phyloP scores from a whole-genome alignment of 441 rosid species.

The Croton setiger region DNA sequence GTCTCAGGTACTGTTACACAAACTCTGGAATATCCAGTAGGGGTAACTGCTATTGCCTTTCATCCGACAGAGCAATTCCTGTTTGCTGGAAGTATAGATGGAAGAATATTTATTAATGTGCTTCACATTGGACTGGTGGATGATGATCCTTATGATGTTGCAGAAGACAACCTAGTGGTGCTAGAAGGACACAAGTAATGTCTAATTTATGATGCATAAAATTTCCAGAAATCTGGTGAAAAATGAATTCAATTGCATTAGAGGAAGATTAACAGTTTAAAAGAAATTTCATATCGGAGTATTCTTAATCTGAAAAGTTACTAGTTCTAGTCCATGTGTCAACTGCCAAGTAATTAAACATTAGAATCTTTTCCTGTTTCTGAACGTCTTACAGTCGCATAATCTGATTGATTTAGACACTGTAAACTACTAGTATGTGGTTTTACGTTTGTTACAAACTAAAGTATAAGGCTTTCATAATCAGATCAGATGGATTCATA shows the following conservation, averaged over 20 bases:
- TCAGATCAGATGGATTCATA: slow-evolving; percentile 15
- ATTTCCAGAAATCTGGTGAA: slow-evolving; percentile 18
- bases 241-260: not conserved
- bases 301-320: slow-evolving; percentile 4
- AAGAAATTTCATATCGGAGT: not conserved
- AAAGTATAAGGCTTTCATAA: not conserved
- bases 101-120: slow-evolving; percentile 36
- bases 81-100: slow-evolving; percentile 42
- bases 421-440: not conserved
- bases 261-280: not conserved
- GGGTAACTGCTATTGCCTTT: slow-evolving; percentile 38
- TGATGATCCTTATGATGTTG: slow-evolving; percentile 31
- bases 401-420: not conserved
- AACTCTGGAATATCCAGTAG: slow-evolving; percentile 34
- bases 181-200: slow-evolving; percentile 66
- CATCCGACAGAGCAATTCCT: slow-evolving; percentile 36
- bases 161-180: slow-evolving; percentile 26
- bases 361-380: not conserved
- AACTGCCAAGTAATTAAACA: not conserved
- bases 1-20: slow-evolving; percentile 39
- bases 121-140: slow-evolving; percentile 29
- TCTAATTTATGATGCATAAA: slow-evolving; percentile 36
- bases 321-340: not conserved
- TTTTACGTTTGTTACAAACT: not conserved
- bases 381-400: not conserved